phyloP scores from a whole-genome alignment of 805 yeast species.

The Pachysolen tannophilus region DNA sequence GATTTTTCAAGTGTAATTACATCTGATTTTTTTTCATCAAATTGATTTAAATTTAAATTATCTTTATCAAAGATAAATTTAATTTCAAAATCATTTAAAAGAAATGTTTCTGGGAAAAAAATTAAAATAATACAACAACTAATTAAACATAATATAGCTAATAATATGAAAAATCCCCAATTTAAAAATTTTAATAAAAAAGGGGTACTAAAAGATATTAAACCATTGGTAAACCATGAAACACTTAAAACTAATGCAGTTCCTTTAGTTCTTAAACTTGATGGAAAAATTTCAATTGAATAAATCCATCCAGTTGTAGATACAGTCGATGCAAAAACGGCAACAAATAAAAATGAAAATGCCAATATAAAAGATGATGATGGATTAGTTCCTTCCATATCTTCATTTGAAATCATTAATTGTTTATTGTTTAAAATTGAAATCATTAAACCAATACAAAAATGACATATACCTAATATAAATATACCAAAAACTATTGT shows the following conservation, averaged over 20 bases:
- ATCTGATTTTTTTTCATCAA: too few species aligned
- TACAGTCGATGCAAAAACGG: slow-evolving; percentile 38
- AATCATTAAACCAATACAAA: background rate
- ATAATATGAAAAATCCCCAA: slow-evolving; percentile 31
- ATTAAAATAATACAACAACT: background rate
- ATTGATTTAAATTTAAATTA: too few species aligned
- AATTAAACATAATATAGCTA: slow-evolving; percentile 10
- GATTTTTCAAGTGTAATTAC: too few species aligned
- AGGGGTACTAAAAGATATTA: slow-evolving; percentile 33
- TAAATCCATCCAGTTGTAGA: slow-evolving; percentile 42
- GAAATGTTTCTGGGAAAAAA: slow-evolving; percentile 7
- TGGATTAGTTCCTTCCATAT: slow-evolving; percentile 22
- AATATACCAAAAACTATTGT: slow-evolving; percentile 34
- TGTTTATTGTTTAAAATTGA: background rate
- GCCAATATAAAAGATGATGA: slow-evolving; percentile 38
- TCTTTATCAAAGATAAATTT: too few species aligned
- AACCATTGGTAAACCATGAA: slow-evolving; percentile 34
- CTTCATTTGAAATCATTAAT: background rate
- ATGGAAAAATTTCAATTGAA: slow-evolving; percentile 40
- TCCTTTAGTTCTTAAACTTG: slow-evolving; percentile 36
- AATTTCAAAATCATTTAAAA: slow-evolving; percentile 12
- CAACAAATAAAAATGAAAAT: slow-evolving; percentile 34
- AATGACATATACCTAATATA: slow-evolving; percentile 25
- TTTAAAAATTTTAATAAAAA: slow-evolving; percentile 24
- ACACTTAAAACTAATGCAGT: slow-evolving; percentile 35